A percentile compares a stretch with the other conserved stretches of the same genome.
These are phyloP conservation scores for Magnusiomyces suaveolens DNA, from an alignment of 1,139 yeast species.

Conservation along the genomic window DNA sequence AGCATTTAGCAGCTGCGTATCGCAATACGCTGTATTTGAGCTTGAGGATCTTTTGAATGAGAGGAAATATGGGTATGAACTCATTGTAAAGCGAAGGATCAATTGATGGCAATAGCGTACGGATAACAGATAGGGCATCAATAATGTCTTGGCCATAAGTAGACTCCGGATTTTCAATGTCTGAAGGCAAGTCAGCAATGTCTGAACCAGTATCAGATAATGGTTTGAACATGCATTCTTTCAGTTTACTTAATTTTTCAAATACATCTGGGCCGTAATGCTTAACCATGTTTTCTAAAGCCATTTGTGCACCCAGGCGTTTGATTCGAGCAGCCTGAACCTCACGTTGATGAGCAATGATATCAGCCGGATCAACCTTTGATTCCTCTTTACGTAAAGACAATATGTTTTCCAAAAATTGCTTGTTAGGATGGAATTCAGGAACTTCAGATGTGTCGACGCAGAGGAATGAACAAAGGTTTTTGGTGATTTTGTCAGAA, in stretches of 20 bases:
- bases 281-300: conserved; percentile 45
- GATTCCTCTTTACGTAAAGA: conserved; percentile 77
- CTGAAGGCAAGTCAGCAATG: conserved; percentile 29
- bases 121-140: conserved; percentile 75
- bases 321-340: conserved; percentile 69
- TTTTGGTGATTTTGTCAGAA: conserved; percentile 80
- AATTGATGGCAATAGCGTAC: conserved; percentile 64
- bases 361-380: conserved; percentile 56
- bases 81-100: conserved; percentile 41
- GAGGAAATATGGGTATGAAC: conserved; percentile 40
- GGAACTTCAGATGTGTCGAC: conserved; percentile 96
- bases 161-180: conserved; percentile 38
- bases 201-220: conserved; percentile 32
- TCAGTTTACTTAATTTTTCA: conserved; percentile 55
- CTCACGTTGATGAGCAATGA: conserved; percentile 52
- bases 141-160: conserved; percentile 69
- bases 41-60: conserved; percentile 52
- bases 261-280: conserved; percentile 50
- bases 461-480: conserved; percentile 85
- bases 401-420: conserved; percentile 48
- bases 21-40: conserved; percentile 73
- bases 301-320: conserved; percentile 69
- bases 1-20: conserved; percentile 82
- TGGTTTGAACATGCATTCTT: conserved; percentile 59
- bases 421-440: conserved; percentile 65